phyloP scores from a whole-genome alignment of 192 early-diverging fungal species.

The Backusella australiensis region DNA sequence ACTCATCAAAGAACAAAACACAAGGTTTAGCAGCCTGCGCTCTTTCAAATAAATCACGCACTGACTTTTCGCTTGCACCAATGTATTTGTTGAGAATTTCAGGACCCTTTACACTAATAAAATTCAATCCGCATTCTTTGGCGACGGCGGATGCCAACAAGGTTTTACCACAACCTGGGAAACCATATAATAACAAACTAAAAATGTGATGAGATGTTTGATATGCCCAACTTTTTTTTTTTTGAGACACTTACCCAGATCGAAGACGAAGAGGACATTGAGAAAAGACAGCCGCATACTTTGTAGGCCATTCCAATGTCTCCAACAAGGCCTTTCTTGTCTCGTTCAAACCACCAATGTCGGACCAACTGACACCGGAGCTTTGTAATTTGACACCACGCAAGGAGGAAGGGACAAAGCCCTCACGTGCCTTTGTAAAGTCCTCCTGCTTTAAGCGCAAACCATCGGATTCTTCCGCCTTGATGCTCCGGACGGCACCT shows the following conservation, averaged over 20 bases:
- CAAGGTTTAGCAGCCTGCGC: conserved; percentile 93
- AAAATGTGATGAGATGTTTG: background rate
- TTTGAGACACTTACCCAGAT: conserved; percentile 55
- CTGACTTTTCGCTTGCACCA: conserved; percentile 93
- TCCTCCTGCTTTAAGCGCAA: conserved; percentile 56
- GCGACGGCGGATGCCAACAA: conserved; percentile 93
- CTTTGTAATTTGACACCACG: conserved; percentile 76
- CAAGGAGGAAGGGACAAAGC: conserved; percentile 78
- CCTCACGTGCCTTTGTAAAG: conserved; percentile 70
- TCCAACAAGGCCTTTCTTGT: conserved; percentile 81
- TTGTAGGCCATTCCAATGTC: conserved; percentile 94
- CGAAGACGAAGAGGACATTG: conserved; percentile 84
- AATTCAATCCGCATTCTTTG: conserved; percentile 95
- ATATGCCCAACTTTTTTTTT: too few relatives aligned
- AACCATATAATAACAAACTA: conserved; percentile 91
- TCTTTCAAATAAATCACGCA: conserved; percentile 92
- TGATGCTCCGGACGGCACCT: conserved; percentile 65
- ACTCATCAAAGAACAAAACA: conserved; percentile 98
- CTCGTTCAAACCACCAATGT: conserved; percentile 84
- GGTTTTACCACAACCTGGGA: conserved; percentile 99
- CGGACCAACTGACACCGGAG: conserved; percentile 77
- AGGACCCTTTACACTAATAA: conserved; percentile 96
- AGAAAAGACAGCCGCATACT: conserved; percentile 89
- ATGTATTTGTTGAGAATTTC: conserved; percentile 99
- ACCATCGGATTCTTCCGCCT: background rate